A percentile compares a stretch with the other conserved stretches of the same genome.
Evolutionary conservation across 1,284 basidiomycete species (phyloP).

Genomic region (Melampsora larici-populina): DNA sequence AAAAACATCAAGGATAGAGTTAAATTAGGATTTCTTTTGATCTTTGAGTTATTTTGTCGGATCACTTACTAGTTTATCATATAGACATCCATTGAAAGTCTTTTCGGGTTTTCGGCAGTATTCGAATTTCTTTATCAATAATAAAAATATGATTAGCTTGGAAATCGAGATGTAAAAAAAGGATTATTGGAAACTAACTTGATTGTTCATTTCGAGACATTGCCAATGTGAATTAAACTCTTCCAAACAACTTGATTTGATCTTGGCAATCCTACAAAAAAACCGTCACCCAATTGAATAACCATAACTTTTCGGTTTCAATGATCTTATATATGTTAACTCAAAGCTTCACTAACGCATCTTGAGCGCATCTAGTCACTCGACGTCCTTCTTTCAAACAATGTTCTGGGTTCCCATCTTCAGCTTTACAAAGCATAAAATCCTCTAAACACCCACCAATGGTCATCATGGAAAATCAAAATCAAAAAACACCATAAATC

Average conservation of each 20-base stretch:
- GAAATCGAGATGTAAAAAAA: not conserved
- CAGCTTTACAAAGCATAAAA: constrained; percentile 66
- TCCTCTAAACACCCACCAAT: constrained; percentile 59
- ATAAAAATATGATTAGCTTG: not conserved
- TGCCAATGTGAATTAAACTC: constrained; percentile 92
- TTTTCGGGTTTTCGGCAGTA: constrained; percentile 86
- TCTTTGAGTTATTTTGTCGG: too few species aligned
- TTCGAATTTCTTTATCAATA: constrained; percentile 70
- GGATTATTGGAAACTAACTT: constrained; percentile 61
- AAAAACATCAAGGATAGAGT: too few species aligned
- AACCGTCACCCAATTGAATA: constrained; percentile 10
- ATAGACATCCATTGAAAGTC: constrained; percentile 88
- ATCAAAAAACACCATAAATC: too few species aligned
- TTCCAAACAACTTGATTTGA: constrained; percentile 83
- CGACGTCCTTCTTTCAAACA: constrained; percentile 94
- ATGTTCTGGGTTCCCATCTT: constrained; percentile 81
- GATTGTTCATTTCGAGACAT: constrained; percentile 92
- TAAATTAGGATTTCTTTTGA: too few species aligned
- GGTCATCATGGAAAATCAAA: not conserved
- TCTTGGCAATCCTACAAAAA: constrained; percentile 72
- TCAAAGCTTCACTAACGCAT: constrained; percentile 67
- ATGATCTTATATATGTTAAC: not conserved
- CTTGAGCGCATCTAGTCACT: constrained; percentile 91
- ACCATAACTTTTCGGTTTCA: constrained; percentile 3
- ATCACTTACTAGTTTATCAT: constrained; percentile 71